These are phyloP conservation scores for Chaetomium tenue DNA, from an alignment of 495 filamentous ascomycete species.

Conservation along the genomic window DNA sequence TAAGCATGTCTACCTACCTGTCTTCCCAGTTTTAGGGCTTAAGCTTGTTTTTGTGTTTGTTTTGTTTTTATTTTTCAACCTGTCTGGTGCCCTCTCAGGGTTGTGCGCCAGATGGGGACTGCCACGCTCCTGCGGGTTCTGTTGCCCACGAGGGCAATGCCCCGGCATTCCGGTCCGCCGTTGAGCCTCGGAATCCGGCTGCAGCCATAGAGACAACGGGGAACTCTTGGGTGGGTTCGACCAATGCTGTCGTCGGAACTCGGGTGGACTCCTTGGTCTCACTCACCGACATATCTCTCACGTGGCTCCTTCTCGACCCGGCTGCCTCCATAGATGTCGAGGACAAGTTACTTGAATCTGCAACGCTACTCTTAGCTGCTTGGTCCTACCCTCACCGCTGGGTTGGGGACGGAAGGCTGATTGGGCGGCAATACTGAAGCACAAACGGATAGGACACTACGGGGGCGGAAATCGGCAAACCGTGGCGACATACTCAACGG, in stretches of 20 bases:
- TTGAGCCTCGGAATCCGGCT: slow-evolving; percentile 28
- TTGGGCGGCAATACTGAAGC: slow-evolving; percentile 25
- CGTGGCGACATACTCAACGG: slow-evolving; percentile 10
- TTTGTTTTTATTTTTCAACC: not conserved
- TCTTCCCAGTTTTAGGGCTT: not conserved
- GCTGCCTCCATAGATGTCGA: slow-evolving; percentile 17
- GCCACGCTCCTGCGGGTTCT: not conserved
- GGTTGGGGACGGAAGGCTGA: slow-evolving; percentile 10
- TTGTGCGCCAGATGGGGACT: slow-evolving; percentile 13
- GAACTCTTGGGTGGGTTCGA: slow-evolving; percentile 11
- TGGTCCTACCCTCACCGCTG: slow-evolving; percentile 22
- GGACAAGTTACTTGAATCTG: slow-evolving; percentile 19
- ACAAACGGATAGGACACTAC: slow-evolving; percentile 1
- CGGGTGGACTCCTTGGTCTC: not conserved
- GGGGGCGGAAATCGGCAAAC: slow-evolving; percentile 17
- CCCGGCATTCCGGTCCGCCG: slow-evolving; percentile 31
- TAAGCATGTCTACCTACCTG: not conserved
- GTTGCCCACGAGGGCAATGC: slow-evolving; percentile 18
- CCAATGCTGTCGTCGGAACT: not conserved
- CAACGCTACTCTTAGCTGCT: slow-evolving; percentile 2
- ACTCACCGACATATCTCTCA: slow-evolving; percentile 18
- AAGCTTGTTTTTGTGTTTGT: not conserved
- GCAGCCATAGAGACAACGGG: slow-evolving; percentile 18
- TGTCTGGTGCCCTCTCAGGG: not conserved
- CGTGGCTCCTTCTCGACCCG: not conserved